Evolutionary conservation across 2,329 filamentous ascomycete genomes (phyloP), one percentile per base, ranked within the genome.

Genomic region (Fusarium sp.): DNA sequence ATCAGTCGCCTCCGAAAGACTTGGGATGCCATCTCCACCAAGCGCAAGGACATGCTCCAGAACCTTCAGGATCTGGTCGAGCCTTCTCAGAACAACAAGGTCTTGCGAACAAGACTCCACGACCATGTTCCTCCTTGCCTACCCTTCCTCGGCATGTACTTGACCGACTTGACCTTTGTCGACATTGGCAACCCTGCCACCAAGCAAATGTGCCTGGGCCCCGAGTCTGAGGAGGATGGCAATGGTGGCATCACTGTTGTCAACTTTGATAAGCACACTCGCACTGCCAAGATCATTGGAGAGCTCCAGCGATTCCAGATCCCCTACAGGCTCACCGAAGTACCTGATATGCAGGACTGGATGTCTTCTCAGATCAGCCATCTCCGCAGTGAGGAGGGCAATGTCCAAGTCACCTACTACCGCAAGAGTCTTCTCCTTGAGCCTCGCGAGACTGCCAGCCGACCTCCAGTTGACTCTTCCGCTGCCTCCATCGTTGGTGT

Each of bases 181-280:
- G 95, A 98, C 80, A 95, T 96, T 73, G 96, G 96, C 70, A 98
- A 98, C 82, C 93, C 94, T 39, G 90, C 94, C 10, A 95, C 92
- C 6, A 94, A 96, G 78, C 92, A 92, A 77, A 89, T 97, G 26
- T 82, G 82, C 10, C 80, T 85, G 7, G 83, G 83, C 31, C 75
- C 76, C 28, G 82, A 87, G 80, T 85, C 86, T 12, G 85, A 87
- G 20, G 90, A 93, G n/a, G 88, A 91, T 36, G 88, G 90, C 39
- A 88, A 91, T 20, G 88, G 90, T 22, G 89, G 90, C 33, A 88
- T 94, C 78, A 90, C 91, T 0, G 94, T 98, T 38, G 94, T 99
- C 87, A 99, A 99, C 84, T 98, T 98, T 78, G 96, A 98, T 86
- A 98, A 98, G 84, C 95, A 98, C 81, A 93, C 91, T 78, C 94